Base-by-base conservation (phyloP, 2,329 filamentous ascomycete species). In the Nigrospora sphaerica region DNA sequence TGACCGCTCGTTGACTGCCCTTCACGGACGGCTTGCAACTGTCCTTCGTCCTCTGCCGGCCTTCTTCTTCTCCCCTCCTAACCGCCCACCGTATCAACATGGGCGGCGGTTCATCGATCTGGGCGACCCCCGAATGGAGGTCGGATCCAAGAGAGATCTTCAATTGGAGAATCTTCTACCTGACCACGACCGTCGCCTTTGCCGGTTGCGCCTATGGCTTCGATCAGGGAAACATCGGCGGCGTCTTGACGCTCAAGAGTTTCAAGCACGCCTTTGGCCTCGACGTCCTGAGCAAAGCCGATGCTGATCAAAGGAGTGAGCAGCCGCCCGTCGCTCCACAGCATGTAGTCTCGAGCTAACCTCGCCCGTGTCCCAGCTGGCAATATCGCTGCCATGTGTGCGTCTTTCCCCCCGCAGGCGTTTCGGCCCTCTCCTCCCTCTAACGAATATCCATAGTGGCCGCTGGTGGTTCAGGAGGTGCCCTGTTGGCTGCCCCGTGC, bases 201-300 rank as follows among this genome's bases (percentile, higher is more conserved):
- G 65, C 63, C 4, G 65, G 65, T 7, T 67, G 63, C 35, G 59
- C 62, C 6, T 68, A 68, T 51, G 66, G 64, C 16, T 67, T 68
- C 34, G 66, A 69, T 40, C 61, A 63, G 36, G 65, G 65, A 16
- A 67, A 67, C 37, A 69, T 69, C 32, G 64, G 65, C 1, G 66
- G 65, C 4, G 61, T 66, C 28, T 45, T 68, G 37, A 67, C 62
- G 1, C 57, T 69, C 6, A 56, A 61, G 1, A 62, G 62, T 6
- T 68, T 69, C 51, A 52, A 57, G 32, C 56, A 54, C 47, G 61
- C 66, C 0, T 67, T 69, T 46, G 65, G 65, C 0, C 46, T 66
- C 14, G 60, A 60, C 37, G 47, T 53, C 10, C 50, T 67, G 7
- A 55, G 54, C 17, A 45, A 55, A 39, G 54, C 52, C 12, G 58